Base-by-base conservation (phyloP, 495 filamentous ascomycete genomes). In the Talaromyces wortmannii region DNA sequence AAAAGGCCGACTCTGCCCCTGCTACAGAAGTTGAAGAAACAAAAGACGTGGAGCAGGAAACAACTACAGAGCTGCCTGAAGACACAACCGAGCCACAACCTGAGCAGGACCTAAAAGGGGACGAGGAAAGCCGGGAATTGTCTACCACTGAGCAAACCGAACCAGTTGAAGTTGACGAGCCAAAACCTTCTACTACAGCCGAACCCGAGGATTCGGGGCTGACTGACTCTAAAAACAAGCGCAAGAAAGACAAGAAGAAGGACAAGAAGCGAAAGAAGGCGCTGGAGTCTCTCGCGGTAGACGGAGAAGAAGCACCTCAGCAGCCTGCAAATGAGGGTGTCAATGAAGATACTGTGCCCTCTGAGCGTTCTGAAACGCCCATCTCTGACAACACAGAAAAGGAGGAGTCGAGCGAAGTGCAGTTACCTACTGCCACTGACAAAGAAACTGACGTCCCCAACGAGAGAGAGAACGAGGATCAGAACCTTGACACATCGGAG, bases 241-340 rank as follows among this genome's bases (percentile, higher is more conserved):
- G 12, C 10, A 59, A 66, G 64, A 50, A 68, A 60, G 50, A 61
- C 61, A 51, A 51, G 53, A 54, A 47, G 40, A 55, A 57, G 29
- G 56, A 36, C 29, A 51, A 55, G 48, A 59, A 56, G 45, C 36
- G 45, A 31, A 48, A 55, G 31, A 55, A 49, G 47, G 45, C 53
- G 6, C n/a, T 44, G 7, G 53, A 55, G 33, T 6, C 43, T 30
- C 29, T 44, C 29, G 12, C 15, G 11, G 10, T 49, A 0, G 30
- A 45, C 12, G 52, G 32, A 17, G 45, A 55, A 15, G 29, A 48
- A n/a, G 42, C 52, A 29, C 0, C 44, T 8, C 23, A 30, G 7
- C 23, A 33, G 11, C 6, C 52, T 47, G 42, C 31, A n/a, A 29
- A 31, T 6, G 48, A 51, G 31, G 48, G 2, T 31, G 16, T 45